These are phyloP conservation scores for Septoria petroselini DNA, from an alignment of 2,329 filamentous ascomycete species.

Conservation along the genomic window DNA sequence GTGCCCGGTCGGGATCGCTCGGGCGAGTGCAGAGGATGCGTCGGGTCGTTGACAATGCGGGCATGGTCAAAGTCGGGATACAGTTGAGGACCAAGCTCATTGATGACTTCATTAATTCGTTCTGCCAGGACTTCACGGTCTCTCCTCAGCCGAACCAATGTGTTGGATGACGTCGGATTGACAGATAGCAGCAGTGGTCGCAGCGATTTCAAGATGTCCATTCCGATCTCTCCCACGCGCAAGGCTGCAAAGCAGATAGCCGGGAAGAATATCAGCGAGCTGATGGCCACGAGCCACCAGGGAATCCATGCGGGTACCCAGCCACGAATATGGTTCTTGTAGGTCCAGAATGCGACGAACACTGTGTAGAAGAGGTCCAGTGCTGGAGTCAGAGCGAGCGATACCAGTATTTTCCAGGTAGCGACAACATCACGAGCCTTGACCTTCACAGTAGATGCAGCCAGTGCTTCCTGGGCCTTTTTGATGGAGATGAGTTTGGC, in stretches of 20 bases:
- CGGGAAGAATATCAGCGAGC: constrained; percentile 77
- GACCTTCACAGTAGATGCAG: constrained; percentile 83
- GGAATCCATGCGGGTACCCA: constrained; percentile 75
- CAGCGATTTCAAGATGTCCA: constrained; percentile 96
- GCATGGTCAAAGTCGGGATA: constrained; percentile 91
- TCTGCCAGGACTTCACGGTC: constrained; percentile 70
- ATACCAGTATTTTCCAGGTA: constrained; percentile 90
- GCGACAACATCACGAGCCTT: constrained; percentile 86
- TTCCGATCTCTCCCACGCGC: constrained; percentile 93
- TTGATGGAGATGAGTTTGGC: constrained; percentile 77
- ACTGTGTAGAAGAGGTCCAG: constrained; percentile 80
- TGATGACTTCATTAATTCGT: constrained; percentile 88
- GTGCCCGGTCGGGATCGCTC: constrained; percentile 30
- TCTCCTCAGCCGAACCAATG: constrained; percentile 71
- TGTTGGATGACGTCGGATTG: constrained; percentile 79
- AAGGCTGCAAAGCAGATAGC: constrained; percentile 88
- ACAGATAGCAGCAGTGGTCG: constrained; percentile 82
- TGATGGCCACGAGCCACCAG: constrained; percentile 70
- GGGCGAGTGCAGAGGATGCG: constrained; percentile 32
- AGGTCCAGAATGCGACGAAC: constrained; percentile 71
- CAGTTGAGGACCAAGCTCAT: constrained; percentile 90
- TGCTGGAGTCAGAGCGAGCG: constrained; percentile 75
- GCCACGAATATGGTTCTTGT: constrained; percentile 79
- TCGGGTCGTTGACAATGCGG: constrained; percentile 62
- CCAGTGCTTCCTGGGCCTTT: constrained; percentile 79